phyloP scores from a whole-genome alignment of 129 eudicot species.

The Oenanthe sinensis region DNA sequence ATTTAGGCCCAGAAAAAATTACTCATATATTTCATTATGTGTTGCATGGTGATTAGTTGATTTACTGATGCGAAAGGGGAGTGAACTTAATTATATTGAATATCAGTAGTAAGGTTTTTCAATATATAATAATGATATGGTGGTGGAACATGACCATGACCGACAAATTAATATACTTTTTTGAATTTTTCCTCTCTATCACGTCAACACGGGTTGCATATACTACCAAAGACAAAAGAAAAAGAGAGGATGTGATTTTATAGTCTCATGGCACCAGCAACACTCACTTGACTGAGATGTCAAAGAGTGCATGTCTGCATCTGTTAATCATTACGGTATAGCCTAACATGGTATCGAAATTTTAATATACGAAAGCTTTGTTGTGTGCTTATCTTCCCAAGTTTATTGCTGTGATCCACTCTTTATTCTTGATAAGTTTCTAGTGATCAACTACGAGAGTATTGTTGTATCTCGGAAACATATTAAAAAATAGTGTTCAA shows the following conservation, averaged over 20 bases:
- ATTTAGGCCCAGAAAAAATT: too few relatives aligned
- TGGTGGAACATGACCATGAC: conserved; percentile 7
- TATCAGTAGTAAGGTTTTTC: background rate
- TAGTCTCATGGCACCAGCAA: background rate
- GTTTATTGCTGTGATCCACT: background rate
- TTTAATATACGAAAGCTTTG: background rate
- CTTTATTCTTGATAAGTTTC: too few relatives aligned
- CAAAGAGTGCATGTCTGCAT: background rate
- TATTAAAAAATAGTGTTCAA: background rate
- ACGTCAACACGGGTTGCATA: conserved; percentile 9
- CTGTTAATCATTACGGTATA: background rate
- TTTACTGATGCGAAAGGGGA: background rate
- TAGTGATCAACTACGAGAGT: background rate
- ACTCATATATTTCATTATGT: background rate
- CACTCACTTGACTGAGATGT: background rate
- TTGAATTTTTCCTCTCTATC: background rate
- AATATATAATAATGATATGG: conserved; percentile 3
- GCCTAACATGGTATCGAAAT: background rate
- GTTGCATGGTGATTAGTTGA: background rate
- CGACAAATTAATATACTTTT: conserved; percentile 4
- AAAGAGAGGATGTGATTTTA: background rate
- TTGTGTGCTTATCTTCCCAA: background rate
- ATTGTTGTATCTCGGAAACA: background rate
- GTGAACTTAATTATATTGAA: background rate
- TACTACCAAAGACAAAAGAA: background rate